Conservation (phyloP, 495 filamentous ascomycete genomes). For the Trichodelitschia bisporula region DNA sequence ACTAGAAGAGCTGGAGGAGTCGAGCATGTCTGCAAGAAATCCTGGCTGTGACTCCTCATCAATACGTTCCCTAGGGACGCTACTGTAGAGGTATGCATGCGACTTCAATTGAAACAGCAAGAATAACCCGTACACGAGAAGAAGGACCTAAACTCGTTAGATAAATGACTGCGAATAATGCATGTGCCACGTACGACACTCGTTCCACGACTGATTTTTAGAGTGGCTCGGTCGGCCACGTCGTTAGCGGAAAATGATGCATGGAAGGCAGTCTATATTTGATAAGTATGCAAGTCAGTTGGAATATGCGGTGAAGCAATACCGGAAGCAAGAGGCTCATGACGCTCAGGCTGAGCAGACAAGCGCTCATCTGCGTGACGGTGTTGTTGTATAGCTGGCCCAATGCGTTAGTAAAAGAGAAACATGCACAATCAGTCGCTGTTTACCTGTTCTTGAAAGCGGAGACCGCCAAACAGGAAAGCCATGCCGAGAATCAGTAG, state of each 20-base stretch:
- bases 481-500: slow-evolving; percentile 79
- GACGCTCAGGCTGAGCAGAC: slow-evolving; percentile 69
- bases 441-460: slow-evolving; percentile 58
- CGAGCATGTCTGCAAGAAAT: slow-evolving; percentile 56
- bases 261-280: slow-evolving; percentile 54
- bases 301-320: slow-evolving; percentile 6
- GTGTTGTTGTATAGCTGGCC: slow-evolving; percentile 72
- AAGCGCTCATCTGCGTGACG: slow-evolving; percentile 87
- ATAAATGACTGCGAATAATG: no score
- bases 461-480: slow-evolving; percentile 64
- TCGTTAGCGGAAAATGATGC: slow-evolving; percentile 45
- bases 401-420: slow-evolving; percentile 8
- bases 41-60: slow-evolving; percentile 75
- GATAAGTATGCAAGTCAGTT: background rate
- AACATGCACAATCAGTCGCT: background rate
- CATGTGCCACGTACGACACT: slow-evolving; percentile 41
- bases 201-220: slow-evolving; percentile 72
- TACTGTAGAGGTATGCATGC: slow-evolving; percentile 75
- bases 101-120: slow-evolving; percentile 81
- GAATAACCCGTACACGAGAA: slow-evolving; percentile 66
- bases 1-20: slow-evolving; percentile 34
- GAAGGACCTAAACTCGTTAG: slow-evolving; percentile 40
- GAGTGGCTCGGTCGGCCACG: slow-evolving; percentile 38
- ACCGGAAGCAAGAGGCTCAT: slow-evolving; percentile 61
- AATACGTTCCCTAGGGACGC: slow-evolving; percentile 69